Base-by-base conservation (phyloP, 805 yeast genomes). In the Candida endomychidarum region DNA sequence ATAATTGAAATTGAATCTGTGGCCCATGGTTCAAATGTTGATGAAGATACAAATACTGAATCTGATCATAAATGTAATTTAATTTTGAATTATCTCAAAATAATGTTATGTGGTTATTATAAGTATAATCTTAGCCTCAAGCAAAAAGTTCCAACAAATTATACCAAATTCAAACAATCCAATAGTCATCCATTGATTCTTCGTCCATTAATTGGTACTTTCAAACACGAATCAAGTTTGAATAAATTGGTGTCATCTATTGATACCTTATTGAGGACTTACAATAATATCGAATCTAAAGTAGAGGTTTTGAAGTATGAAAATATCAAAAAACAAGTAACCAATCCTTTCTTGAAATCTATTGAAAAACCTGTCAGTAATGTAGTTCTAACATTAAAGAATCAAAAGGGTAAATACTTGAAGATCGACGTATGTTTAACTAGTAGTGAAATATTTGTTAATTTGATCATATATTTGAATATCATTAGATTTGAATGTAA, bases 1-100 rank as follows among this genome's bases (percentile, higher is more conserved):
- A 65, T 77, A 25, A 65, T 90, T 25, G 95, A 86, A 56, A 73
- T 90, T 36, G 93, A 83, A 46, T 67, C 78, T n/a, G 71, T 79
- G 11, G 65, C 74, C 3, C 65, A 61, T 48, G 69, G 64, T 41
- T 68, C 65, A 26, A 63, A 55, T 28, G 66, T 63, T 38, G 74
- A 67, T 40, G 75, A 70, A 32, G 67, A 59, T 19, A 48, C 51
- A 2, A 57, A 60, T 18, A 58, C 69, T 3, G 21, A 27, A 30
- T 52, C 64, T 26, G 63, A 64, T 40, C 56, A 51, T 18, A 61
- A 68, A 39, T 87, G 90, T 4, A 78, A 79, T 39, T 64, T 75
- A 20, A 70, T 83, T 12, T 65, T 74, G 31, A 61, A 59, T 10
- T 75, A 76, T 35, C 60, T 85, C 17, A 78, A 81, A 47, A 58